A percentile compares a stretch with the other conserved stretches of the same genome.
These are phyloP conservation scores for Elongisporangium anandrum DNA, from an alignment of 352 stramenopile genomes.

Conservation along the genomic window DNA sequence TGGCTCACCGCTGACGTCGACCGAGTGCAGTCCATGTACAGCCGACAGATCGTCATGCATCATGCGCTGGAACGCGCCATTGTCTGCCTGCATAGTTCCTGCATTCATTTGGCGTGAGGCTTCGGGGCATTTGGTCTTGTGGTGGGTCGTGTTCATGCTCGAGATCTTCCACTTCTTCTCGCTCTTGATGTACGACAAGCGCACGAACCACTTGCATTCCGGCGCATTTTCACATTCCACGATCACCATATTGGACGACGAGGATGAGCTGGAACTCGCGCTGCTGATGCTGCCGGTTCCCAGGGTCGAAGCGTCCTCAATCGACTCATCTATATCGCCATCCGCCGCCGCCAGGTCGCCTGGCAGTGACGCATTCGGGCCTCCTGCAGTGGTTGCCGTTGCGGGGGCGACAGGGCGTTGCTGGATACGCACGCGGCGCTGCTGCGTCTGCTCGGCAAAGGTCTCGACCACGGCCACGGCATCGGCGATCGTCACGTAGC, in stretches of 20 bases:
- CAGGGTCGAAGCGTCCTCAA: neutral
- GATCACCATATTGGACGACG: slow-evolving; percentile 36
- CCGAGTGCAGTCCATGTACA: neutral
- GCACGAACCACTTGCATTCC: slow-evolving; percentile 75
- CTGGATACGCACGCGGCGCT: slow-evolving; percentile 47
- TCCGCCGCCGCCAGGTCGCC: slow-evolving; percentile 3
- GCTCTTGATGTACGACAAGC: slow-evolving; percentile 51
- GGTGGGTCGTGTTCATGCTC: slow-evolving; percentile 60
- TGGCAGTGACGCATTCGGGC: slow-evolving; percentile 2
- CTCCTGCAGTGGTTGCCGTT: slow-evolving; percentile 1
- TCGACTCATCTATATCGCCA: neutral
- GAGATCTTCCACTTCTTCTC: slow-evolving; percentile 75
- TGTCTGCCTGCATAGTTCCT: neutral
- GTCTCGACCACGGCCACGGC: slow-evolving; percentile 56
- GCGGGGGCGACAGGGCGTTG: slow-evolving; percentile 12
- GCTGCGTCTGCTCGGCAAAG: slow-evolving; percentile 52
- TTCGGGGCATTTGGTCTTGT: slow-evolving; percentile 53
- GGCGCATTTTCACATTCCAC: slow-evolving; percentile 63
- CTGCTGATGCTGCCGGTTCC: neutral
- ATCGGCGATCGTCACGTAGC: slow-evolving; percentile 57
- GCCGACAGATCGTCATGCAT: slow-evolving; percentile 13
- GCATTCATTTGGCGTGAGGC: neutral
- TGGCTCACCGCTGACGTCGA: neutral
- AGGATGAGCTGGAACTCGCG: slow-evolving; percentile 1
- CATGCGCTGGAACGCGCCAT: slow-evolving; percentile 23